These are phyloP conservation scores for Chlamydomonas sphaeroides DNA, from an alignment of 139 green algal species.

Conservation along the genomic window DNA sequence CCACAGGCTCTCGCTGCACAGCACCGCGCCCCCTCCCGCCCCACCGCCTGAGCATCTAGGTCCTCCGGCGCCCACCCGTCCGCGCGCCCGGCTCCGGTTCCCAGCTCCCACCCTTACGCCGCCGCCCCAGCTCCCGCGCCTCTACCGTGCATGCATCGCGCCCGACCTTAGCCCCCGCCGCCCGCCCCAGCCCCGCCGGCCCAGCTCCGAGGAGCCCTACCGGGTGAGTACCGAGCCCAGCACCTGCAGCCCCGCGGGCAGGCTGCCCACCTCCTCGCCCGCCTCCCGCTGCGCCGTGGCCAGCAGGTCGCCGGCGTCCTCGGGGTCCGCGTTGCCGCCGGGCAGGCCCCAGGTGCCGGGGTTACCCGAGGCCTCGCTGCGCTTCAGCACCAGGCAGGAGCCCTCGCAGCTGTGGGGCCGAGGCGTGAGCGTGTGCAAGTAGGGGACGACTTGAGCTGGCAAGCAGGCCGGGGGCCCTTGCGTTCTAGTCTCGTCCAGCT, in stretches of 20 bases:
- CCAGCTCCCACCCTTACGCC: too few relatives aligned
- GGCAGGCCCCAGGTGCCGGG: conserved; percentile 73
- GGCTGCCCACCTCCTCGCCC: conserved; percentile 56
- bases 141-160: too few relatives aligned
- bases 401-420: conserved; percentile 26
- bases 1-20: too few relatives aligned
- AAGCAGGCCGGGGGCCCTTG: too few relatives aligned
- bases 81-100: too few relatives aligned
- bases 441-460: too few relatives aligned
- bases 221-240: conserved; percentile 35
- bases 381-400: conserved; percentile 62
- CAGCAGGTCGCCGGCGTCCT: conserved; percentile 62
- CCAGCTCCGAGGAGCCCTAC: not conserved
- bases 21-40: too few relatives aligned
- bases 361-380: conserved; percentile 68
- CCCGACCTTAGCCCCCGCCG: not conserved
- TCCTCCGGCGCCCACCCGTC: too few relatives aligned
- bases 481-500: too few relatives aligned
- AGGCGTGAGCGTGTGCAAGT: too few relatives aligned
- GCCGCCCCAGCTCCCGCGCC: too few relatives aligned
- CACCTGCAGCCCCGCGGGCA: conserved; percentile 16
- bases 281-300: conserved; percentile 66
- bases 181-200: not conserved
- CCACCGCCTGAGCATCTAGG: too few relatives aligned
- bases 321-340: conserved; percentile 75